Conservation (phyloP, 2,329 filamentous ascomycete genomes). For the Calonectria pteridis region DNA sequence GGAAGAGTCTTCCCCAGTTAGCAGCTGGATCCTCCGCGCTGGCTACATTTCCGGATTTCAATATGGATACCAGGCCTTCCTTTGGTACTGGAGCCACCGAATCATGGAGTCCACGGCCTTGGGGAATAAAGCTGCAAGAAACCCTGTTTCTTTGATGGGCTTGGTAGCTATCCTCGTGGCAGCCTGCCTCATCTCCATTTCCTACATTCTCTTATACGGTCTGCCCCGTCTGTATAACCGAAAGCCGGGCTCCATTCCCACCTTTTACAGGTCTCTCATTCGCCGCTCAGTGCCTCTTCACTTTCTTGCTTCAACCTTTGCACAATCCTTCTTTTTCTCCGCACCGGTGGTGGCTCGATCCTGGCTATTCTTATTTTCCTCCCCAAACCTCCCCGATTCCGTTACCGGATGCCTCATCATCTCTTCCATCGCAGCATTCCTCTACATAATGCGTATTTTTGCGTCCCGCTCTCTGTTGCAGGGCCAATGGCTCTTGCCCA, state of each 20-base stretch:
- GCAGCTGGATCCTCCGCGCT: neutral
- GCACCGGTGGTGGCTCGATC: neutral
- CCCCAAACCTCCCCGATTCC: neutral
- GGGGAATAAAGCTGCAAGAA: neutral
- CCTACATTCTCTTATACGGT: neutral
- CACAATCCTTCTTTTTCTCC: neutral
- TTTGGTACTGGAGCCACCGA: neutral
- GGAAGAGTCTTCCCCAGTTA: neutral
- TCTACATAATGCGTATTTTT: neutral
- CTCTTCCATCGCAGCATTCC: neutral
- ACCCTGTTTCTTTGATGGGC: neutral
- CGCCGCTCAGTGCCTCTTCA: neutral
- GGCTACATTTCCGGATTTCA: neutral
- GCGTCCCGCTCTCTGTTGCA: neutral
- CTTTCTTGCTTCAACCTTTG: neutral
- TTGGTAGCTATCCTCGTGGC: neutral
- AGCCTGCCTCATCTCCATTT: neutral
- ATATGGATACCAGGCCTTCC: slow-evolving; percentile 1
- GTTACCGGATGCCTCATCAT: neutral
- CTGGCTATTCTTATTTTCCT: neutral
- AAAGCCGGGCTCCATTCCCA: neutral
- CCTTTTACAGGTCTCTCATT: neutral
- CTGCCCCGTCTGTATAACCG: neutral
- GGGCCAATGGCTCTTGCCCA: neutral
- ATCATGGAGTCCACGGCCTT: neutral